These are phyloP conservation scores for Lagerstroemia speciosa DNA, from an alignment of 345 rosid genomes.

Conservation along the genomic window DNA sequence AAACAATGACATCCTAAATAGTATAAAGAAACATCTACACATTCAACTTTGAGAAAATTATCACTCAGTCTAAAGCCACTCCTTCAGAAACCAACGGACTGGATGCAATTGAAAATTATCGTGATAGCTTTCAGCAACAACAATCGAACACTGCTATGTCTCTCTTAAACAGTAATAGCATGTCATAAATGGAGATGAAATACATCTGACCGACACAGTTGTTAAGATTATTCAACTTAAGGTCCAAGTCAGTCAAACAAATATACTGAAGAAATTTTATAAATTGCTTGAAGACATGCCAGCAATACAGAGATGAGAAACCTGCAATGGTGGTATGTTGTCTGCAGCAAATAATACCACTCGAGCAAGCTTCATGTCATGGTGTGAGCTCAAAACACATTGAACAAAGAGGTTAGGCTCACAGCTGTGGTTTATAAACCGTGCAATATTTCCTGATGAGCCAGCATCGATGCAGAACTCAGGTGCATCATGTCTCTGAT, in stretches of 20 bases:
- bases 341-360: slow-evolving; percentile 92
- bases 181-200: no score
- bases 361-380: slow-evolving; percentile 68
- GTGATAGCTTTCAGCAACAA: no score
- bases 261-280: not conserved
- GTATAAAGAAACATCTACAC: no score
- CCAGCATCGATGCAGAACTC: slow-evolving; percentile 95
- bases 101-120: no score
- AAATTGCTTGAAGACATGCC: not conserved
- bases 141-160: no score
- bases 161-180: no score
- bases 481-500: slow-evolving; percentile 47
- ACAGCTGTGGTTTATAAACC: slow-evolving; percentile 92
- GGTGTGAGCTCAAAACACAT: slow-evolving; percentile 75
- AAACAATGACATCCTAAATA: no score
- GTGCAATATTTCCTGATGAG: slow-evolving; percentile 64
- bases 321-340: slow-evolving; percentile 92
- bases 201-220: no score
- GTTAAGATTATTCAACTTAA: not conserved
- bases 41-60: no score
- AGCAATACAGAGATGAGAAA: slow-evolving; percentile 8
- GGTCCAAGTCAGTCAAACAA: not conserved
- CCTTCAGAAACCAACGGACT: no score
- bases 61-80: no score
- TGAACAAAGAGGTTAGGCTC: slow-evolving; percentile 93